Conservation (phyloP, 1,284 basidiomycete species). For the Heterobasidion parviporum region DNA sequence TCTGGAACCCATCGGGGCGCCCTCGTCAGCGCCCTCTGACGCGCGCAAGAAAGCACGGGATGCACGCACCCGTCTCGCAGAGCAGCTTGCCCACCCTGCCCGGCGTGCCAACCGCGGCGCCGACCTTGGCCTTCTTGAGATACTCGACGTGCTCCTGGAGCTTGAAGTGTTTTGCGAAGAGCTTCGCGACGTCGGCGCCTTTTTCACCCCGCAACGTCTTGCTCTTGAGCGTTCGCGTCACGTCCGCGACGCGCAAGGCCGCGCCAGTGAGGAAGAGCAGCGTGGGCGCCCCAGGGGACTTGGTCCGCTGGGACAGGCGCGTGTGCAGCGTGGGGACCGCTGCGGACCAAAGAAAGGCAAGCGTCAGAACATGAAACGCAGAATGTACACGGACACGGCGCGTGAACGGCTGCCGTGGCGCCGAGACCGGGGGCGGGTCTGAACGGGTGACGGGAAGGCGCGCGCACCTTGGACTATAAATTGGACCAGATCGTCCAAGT, state of each 20-base stretch:
- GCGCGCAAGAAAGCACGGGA: neutral
- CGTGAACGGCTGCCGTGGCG: neutral
- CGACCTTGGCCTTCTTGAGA: constrained; percentile 67
- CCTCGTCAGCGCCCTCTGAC: neutral
- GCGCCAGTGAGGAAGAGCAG: constrained; percentile 70
- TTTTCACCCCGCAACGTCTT: constrained; percentile 65
- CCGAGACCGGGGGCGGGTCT: neutral
- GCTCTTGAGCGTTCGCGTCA: constrained; percentile 63
- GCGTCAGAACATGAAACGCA: neutral
- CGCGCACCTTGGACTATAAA: constrained; percentile 64
- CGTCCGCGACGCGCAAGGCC: constrained; percentile 72
- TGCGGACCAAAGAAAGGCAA: constrained; percentile 18
- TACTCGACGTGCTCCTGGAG: constrained; percentile 72
- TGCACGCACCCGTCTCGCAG: constrained; percentile 56
- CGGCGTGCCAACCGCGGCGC: constrained; percentile 75
- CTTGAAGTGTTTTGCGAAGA: constrained; percentile 84
- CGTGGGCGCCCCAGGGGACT: constrained; percentile 68
- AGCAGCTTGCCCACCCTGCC: constrained; percentile 75
- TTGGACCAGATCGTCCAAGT: constrained; percentile 56
- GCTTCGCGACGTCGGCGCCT: constrained; percentile 76
- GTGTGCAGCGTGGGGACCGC: constrained; percentile 61
- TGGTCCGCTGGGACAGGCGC: constrained; percentile 65
- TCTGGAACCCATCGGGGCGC: constrained; percentile 32
- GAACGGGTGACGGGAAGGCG: neutral
- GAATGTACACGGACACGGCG: neutral